A percentile compares a stretch with the other conserved stretches of the same genome.
phyloP scores from a whole-genome alignment of 345 rosid genomes.

The Aquilaria yunnanensis region DNA sequence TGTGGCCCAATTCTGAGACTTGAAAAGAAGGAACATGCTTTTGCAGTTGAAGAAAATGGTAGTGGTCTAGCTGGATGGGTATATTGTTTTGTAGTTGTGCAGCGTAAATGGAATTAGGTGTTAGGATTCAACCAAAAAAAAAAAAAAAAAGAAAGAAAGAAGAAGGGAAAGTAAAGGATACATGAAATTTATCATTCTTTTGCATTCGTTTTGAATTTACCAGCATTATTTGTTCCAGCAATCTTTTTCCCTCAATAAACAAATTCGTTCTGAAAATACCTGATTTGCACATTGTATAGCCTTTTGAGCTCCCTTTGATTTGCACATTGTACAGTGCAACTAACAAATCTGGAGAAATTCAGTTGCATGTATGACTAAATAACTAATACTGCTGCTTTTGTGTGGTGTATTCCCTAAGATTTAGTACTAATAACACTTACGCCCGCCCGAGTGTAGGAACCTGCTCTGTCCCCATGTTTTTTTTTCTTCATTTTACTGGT shows the following conservation, averaged over 20 bases:
- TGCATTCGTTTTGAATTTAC: constrained; percentile 28
- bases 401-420: too few species aligned
- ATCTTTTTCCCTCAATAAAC: constrained; percentile 36
- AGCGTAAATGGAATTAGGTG: constrained; percentile 18
- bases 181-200: constrained; percentile 37
- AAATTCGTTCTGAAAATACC: constrained; percentile 14
- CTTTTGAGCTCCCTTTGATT: too few species aligned
- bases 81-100: constrained; percentile 26
- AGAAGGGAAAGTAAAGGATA: too few species aligned
- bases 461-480: too few species aligned
- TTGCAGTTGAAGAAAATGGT: constrained; percentile 1
- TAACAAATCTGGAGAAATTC: too few species aligned
- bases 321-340: too few species aligned
- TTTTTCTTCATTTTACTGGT: too few species aligned
- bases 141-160: not conserved
- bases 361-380: too few species aligned
- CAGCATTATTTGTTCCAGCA: constrained; percentile 19
- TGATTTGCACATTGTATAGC: too few species aligned
- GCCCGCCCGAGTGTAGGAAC: too few species aligned
- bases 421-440: too few species aligned
- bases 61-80: constrained; percentile 23
- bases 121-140: not conserved
- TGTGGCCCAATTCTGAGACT: constrained; percentile 10
- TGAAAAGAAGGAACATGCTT: constrained; percentile 3
- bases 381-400: too few species aligned